A percentile compares a stretch with the other conserved stretches of the same genome.
These are phyloP conservation scores for Leishmania amazonensis DNA, from an alignment of 208 protist species.

Conservation along the genomic window DNA sequence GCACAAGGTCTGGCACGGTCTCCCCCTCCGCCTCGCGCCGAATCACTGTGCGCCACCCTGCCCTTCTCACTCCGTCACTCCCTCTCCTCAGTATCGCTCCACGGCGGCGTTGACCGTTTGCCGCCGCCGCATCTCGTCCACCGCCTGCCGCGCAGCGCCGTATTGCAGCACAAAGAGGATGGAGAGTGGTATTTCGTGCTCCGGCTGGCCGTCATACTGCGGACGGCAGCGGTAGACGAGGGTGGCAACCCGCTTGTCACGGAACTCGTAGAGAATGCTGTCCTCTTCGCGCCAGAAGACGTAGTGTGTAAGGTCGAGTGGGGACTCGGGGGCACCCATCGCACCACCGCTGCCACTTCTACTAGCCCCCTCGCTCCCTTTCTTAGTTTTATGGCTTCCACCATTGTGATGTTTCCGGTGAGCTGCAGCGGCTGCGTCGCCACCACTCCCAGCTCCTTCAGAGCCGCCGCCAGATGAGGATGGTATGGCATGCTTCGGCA, in stretches of 20 bases:
- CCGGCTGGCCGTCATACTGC: constrained; percentile 86
- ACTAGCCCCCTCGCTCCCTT: not conserved
- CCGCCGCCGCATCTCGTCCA: constrained; percentile 73
- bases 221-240: constrained; percentile 80
- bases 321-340: constrained; percentile 25
- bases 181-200: constrained; percentile 81
- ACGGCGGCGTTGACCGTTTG: constrained; percentile 50
- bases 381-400: constrained; percentile 13
- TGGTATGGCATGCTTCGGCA: constrained; percentile 13
- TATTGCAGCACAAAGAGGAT: constrained; percentile 77
- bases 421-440: not conserved
- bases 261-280: constrained; percentile 67
- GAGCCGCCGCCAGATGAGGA: not conserved
- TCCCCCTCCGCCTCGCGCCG: not conserved
- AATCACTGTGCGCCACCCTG: not conserved
- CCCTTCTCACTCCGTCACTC: not conserved
- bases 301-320: constrained; percentile 64
- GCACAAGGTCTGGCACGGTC: not conserved
- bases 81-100: constrained; percentile 43
- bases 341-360: constrained; percentile 1
- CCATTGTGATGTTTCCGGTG: constrained; percentile 7
- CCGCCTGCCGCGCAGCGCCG: constrained; percentile 60
- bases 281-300: constrained; percentile 92
- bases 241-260: constrained; percentile 83
- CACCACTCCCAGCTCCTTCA: not conserved